Evolutionary conservation across 768 basidiomycete species (phyloP), one percentile per base, ranked within the genome.

Genomic region (Amanita muscaria): DNA sequence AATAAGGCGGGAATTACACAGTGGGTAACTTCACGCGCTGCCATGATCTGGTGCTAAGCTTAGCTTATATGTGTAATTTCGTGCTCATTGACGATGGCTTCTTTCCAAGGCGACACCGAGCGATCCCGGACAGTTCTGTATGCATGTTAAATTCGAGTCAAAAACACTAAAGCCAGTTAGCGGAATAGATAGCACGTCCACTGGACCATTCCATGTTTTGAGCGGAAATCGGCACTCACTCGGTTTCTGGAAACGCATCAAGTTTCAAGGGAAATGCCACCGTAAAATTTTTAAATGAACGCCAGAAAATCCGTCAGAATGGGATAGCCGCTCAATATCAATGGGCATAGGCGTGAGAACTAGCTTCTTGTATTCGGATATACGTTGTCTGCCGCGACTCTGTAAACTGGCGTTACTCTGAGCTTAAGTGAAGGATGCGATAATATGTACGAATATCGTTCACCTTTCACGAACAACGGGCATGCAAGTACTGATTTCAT

Each of bases 241-340:
- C n/a, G 2, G 11, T 15, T 33, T 33, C 33, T 22, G 29, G 18
- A n/a, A 10, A 23, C 19, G 27, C 24, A 7, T 25, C 14, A 40
- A 12, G 25, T 23, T 4, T 15, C 29, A 1, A 18, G 10, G 31
- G n/a, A 12, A 35, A 12, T 19, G 29, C 24, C 27, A 30, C 6
- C 34, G 27, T 39, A 27, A 46, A 39, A 31, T 45, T 46, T 46
- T 39, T 12, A 46, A 32, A 46, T 46, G 44, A 46, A 46, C 36
- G 44, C 15, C 43, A 22, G 43, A 44, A 37, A 44, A 12, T 34
- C 24, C 15, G 35, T 44, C 35, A 29, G 35, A 27, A 39, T 37
- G 14, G 30, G 24, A 44, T 25, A 24, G n/a, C 33, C 43, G 43
- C 43, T 36, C 18, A 35, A 35, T 19, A 15, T 36, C 18, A 35